These are phyloP conservation scores for Stemphylium beticola DNA, from an alignment of 2,329 filamentous ascomycete genomes.

Conservation along the genomic window DNA sequence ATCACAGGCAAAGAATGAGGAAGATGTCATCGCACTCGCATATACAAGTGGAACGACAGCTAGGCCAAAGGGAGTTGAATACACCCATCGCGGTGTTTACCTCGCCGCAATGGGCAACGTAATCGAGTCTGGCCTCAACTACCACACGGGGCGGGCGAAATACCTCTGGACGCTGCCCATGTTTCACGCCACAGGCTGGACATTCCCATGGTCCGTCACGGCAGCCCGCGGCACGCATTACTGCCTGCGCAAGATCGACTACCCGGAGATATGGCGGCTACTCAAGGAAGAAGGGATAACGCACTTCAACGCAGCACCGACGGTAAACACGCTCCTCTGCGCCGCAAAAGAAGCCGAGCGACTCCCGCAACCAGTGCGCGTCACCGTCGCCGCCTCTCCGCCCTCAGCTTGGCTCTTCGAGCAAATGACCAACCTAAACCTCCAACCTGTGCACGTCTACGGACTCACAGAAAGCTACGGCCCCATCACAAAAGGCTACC, in stretches of 20 bases:
- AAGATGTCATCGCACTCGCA: slow-evolving; percentile 82
- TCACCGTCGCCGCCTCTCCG: slow-evolving; percentile 91
- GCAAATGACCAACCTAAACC: slow-evolving; percentile 86
- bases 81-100: slow-evolving; percentile 86
- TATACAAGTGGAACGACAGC: slow-evolving; percentile 96
- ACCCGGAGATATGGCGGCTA: slow-evolving; percentile 87
- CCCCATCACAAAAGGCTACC: slow-evolving; percentile 92
- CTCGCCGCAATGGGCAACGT: slow-evolving; percentile 84
- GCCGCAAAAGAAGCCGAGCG: slow-evolving; percentile 75
- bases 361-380: slow-evolving; percentile 74
- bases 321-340: slow-evolving; percentile 93
- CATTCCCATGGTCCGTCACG: slow-evolving; percentile 91
- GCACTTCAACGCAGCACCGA: slow-evolving; percentile 95
- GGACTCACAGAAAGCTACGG: slow-evolving; percentile 90
- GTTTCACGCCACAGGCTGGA: slow-evolving; percentile 78
- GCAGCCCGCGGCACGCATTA: slow-evolving; percentile 94
- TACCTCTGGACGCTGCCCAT: slow-evolving; percentile 94
- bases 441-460: slow-evolving; percentile 92
- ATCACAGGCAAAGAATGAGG: slow-evolving; percentile 73
- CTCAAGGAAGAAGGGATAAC: slow-evolving; percentile 87
- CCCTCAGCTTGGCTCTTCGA: slow-evolving; percentile 90
- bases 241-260: slow-evolving; percentile 93
- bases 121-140: slow-evolving; percentile 85
- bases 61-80: slow-evolving; percentile 89
- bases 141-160: slow-evolving; percentile 70